Percentiles rank a stretch among this genome's conserved stretches.
Conservation (phyloP, 345 rosid species). For the Citrus sp. region DNA sequence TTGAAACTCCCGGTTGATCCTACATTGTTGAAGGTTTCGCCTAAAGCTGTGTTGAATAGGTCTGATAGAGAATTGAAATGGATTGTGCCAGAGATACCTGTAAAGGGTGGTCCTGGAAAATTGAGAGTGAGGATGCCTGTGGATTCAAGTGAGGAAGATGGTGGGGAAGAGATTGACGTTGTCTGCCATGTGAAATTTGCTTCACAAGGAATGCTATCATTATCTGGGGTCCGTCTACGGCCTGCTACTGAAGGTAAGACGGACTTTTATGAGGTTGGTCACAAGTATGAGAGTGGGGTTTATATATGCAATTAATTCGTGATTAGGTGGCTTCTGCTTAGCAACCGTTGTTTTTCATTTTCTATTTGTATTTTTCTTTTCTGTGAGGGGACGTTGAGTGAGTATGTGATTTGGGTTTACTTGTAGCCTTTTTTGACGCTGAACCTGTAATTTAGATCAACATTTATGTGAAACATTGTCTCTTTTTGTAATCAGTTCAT, state of each 20-base stretch:
- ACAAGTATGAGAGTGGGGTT: conserved; percentile 73
- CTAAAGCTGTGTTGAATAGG: conserved; percentile 86
- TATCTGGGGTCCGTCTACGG: conserved; percentile 64
- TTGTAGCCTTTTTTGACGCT: conserved; percentile 34
- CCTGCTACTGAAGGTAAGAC: conserved; percentile 79
- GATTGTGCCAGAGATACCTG: conserved; percentile 82
- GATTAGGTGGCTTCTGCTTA: conserved; percentile 3
- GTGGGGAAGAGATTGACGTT: conserved; percentile 69
- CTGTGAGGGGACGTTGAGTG: background rate
- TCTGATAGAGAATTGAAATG: conserved; percentile 86
- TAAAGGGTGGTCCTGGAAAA: conserved; percentile 63
- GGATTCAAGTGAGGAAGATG: conserved; percentile 58
- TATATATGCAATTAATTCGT: conserved; percentile 66
- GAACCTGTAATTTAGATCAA: conserved; percentile 20
- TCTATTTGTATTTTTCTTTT: conserved; percentile 1
- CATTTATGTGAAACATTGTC: conserved; percentile 12
- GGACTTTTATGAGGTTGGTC: conserved; percentile 76
- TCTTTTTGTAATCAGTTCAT: conserved; percentile 8
- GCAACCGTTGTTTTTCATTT: conserved; percentile 8
- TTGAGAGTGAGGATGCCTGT: conserved; percentile 90
- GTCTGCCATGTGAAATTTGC: conserved; percentile 75
- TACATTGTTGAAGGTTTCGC: conserved; percentile 85
- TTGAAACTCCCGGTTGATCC: conserved; percentile 96
- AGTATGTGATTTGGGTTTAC: conserved; percentile 10
- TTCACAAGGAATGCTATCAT: conserved; percentile 52